These are phyloP conservation scores for Inga leiocalycina DNA, from an alignment of 306 rosid species.

Conservation along the genomic window DNA sequence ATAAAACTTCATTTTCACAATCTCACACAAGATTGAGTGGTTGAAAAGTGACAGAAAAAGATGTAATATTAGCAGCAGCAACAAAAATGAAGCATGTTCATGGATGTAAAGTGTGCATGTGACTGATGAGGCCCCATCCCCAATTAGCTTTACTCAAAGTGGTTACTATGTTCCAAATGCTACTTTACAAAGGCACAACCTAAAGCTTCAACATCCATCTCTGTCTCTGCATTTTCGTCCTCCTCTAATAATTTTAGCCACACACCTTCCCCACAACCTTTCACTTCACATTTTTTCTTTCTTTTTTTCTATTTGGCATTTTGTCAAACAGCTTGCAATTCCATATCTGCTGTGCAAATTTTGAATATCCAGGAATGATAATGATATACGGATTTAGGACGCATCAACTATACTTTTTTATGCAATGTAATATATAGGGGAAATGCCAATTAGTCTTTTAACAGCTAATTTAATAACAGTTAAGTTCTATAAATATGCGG, in stretches of 20 bases:
- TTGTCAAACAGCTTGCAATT: not conserved
- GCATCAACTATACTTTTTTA: not conserved
- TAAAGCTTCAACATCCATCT: not conserved
- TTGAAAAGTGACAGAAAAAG: not conserved
- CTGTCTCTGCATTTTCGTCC: not conserved
- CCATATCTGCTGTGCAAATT: not conserved
- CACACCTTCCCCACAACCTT: not conserved
- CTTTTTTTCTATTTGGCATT: not conserved
- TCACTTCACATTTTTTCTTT: not conserved
- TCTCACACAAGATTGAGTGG: not conserved
- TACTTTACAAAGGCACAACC: not conserved
- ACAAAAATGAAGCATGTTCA: not conserved
- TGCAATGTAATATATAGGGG: not conserved
- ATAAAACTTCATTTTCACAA: not conserved
- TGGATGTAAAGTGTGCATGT: not conserved
- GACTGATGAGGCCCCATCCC: not conserved
- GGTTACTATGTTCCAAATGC: not conserved
- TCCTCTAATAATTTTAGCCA: not conserved
- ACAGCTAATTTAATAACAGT: no score
- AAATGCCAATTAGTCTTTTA: no score
- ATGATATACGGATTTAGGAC: not conserved
- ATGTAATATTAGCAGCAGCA: no score
- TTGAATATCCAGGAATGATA: not conserved
- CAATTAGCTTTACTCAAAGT: not conserved
- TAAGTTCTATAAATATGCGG: not conserved